Evolutionary conservation across 2,329 filamentous ascomycete species (phyloP), one percentile per base, ranked within the genome.

Genomic region (Colletotrichum orbiculare): DNA sequence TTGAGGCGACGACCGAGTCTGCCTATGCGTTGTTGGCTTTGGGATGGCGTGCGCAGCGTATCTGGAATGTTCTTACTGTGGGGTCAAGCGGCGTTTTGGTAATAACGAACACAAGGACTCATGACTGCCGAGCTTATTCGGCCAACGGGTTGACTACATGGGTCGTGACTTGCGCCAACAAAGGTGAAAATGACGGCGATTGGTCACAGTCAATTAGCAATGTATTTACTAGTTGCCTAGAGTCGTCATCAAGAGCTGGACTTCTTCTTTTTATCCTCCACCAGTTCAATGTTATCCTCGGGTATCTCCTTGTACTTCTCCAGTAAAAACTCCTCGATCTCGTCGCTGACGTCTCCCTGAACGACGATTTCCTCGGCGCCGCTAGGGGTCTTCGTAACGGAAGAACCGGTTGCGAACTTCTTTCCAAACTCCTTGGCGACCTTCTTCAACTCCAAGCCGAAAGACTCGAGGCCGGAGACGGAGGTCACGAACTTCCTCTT

Each of bases 401-500:
- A 94, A 13, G 90, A 91, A 1, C 96, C 96, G 9, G 96, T 98
- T 37, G 96, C 96, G 75, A 99, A 98, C 81, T 97, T 98, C 87
- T 98, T 99, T 68, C 96, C 96, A 71, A 98, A 90, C 74, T 98
- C 96, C 83, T 98, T 98, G 64, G 94, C 90, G 8, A 97, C 86
- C 82, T 97, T 98, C 80, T 99, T 99, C 73, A 97, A 85, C 61
- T 98, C 95, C 46, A 98, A 79, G 0, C 93, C 93, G 74, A 97
- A 97, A 0, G 91, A 89, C 77, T 99, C 96, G 17, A 99, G 84
- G 0, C 96, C 96, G 7, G 88, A 88, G n/a, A 99, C 89, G 13
- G 94, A 91, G 1, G 96, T 99, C 59, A 99, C 94, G 76, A 90
- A 96, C 82, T 99, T 99, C 74, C 96, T 89, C 86, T 99, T 99